Conservation (phyloP, 352 stramenopile genomes). For the Globisporangium spiculum region DNA sequence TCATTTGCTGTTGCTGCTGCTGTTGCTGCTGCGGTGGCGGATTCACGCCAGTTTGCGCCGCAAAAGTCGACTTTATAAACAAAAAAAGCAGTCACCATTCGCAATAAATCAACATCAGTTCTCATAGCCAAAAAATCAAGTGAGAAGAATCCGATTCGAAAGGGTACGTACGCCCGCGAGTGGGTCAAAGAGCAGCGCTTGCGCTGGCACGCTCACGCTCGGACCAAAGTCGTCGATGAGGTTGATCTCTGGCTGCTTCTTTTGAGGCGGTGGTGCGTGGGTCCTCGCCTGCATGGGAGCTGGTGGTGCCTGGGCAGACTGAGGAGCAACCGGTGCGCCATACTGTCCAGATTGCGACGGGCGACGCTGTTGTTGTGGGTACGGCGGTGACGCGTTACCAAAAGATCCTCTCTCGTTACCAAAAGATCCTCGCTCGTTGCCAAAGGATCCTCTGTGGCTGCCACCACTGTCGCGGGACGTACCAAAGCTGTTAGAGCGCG, state of each 20-base stretch:
- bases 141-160: neutral
- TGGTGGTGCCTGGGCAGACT: neutral
- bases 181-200: constrained; percentile 74
- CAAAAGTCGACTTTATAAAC: constrained; percentile 19
- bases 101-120: neutral
- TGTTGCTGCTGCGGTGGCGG: constrained; percentile 18
- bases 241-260: constrained; percentile 70
- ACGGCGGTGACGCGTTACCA: constrained; percentile 17
- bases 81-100: too few species aligned
- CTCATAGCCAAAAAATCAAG: neutral
- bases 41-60: constrained; percentile 15
- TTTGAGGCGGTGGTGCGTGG: constrained; percentile 6
- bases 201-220: constrained; percentile 55
- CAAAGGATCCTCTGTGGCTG: neutral
- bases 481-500: constrained; percentile 18
- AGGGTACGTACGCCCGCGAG: constrained; percentile 46
- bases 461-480: constrained; percentile 12
- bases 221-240: constrained; percentile 72
- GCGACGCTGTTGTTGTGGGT: constrained; percentile 18
- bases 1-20: constrained; percentile 17
- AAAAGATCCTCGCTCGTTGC: constrained; percentile 19
- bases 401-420: constrained; percentile 24
- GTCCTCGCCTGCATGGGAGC: neutral
- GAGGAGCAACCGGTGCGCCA: neutral
- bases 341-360: constrained; percentile 4